A percentile compares a stretch with the other conserved stretches of the same genome.
Evolutionary conservation across 2,329 filamentous ascomycete species (phyloP).

Genomic region (Cryphonectria naterciae): DNA sequence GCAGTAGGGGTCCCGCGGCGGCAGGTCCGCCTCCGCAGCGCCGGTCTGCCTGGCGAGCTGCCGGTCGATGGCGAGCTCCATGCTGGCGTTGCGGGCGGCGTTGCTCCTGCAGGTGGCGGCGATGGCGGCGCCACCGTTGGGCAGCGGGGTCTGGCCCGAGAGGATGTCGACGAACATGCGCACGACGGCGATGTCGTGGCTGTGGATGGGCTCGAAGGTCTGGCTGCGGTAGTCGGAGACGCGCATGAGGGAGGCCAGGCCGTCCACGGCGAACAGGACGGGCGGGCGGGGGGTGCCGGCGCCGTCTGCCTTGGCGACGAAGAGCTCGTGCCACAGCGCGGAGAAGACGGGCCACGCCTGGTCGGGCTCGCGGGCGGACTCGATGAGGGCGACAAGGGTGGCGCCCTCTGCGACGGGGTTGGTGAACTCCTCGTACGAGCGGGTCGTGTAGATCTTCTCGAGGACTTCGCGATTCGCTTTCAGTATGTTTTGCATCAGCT

Average conservation of each 20-base stretch:
- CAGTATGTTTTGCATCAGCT: constrained; percentile 72
- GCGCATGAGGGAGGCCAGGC: constrained; percentile 80
- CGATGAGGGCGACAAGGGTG: constrained; percentile 70
- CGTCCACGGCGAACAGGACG: constrained; percentile 78
- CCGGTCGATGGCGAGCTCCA: constrained; percentile 70
- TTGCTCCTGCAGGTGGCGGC: constrained; percentile 77
- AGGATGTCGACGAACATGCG: constrained; percentile 76
- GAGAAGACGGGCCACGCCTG: constrained; percentile 80
- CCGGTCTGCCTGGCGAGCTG: constrained; percentile 49
- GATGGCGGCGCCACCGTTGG: constrained; percentile 79
- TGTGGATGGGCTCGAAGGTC: constrained; percentile 75
- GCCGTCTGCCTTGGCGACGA: constrained; percentile 40
- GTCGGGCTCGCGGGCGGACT: constrained; percentile 74
- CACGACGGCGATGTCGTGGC: constrained; percentile 80
- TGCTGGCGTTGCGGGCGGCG: constrained; percentile 62
- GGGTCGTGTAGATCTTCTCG: constrained; percentile 49
- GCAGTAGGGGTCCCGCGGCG: constrained; percentile 56
- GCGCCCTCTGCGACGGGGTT: constrained; percentile 60
- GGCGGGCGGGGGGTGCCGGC: constrained; percentile 50
- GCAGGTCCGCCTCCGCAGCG: constrained; percentile 36
- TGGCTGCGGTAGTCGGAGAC: constrained; percentile 74
- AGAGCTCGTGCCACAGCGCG: constrained; percentile 80
- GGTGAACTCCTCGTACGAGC: constrained; percentile 48
- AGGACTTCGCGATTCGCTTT: constrained; percentile 74
- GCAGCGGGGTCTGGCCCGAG: constrained; percentile 57